Evolutionary conservation across 2,329 filamentous ascomycete species (phyloP), one percentile per base, ranked within the genome.

Genomic region (Leptosphaerulina australis): DNA sequence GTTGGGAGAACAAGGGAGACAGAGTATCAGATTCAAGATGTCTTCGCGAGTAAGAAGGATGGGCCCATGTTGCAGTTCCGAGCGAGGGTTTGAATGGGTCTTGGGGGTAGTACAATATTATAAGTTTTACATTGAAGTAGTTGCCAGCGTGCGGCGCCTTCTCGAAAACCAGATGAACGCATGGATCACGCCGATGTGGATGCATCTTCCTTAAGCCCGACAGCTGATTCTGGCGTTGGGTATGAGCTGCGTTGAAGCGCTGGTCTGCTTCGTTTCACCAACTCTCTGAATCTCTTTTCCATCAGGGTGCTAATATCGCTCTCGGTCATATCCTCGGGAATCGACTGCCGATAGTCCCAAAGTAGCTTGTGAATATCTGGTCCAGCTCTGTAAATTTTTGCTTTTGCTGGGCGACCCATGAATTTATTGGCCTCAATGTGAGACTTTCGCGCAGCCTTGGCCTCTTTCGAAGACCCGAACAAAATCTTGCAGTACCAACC

Each of bases 31-130:
- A 74, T 90, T 48, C 74, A 81, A 41, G 88, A 91, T 67, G 86
- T 83, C 14, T 91, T 91, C 71, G 89, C 88, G 24, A 88, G 86
- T 61, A 76, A 82, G 61, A 91, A 90, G 76, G 81, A 88, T 63
- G 88, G 88, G 0, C 84, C 86, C 0, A 78, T 88, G 74, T 76
- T 90, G 48, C 83, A 89, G 74, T 76, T 77, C 43, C 58, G 66
- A 35, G 52, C 61, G 12, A 62, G 62, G 50, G 18, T 14, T 4
- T 53, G 35, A 24, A 22, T 4, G 9, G 17, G 12, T 9, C 12
- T 5, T 25, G 17, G 15, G 17, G 15, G 37, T 24, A 20, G 15
- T 26, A 30, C 26, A 28, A 39, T 14, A 21, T 14, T 18, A 20
- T 22, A 22, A 34, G 11, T n/a, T 41, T n/a, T 3, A n/a, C 17